phyloP scores from a whole-genome alignment of 495 filamentous ascomycete species.

The Cryomyces minteri region DNA sequence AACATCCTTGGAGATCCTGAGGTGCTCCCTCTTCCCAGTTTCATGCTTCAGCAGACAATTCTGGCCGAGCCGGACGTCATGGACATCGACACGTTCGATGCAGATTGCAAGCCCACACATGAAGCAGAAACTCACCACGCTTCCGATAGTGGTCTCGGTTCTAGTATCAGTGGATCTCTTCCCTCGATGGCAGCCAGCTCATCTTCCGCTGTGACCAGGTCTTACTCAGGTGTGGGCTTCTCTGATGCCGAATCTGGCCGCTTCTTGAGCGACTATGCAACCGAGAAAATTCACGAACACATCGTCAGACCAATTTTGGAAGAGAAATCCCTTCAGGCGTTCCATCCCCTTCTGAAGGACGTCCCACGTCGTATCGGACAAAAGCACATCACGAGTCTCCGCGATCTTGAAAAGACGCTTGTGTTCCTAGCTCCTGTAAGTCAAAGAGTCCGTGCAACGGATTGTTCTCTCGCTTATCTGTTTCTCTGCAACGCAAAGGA shows the following conservation, averaged over 20 bases:
- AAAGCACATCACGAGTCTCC: slow-evolving; percentile 65
- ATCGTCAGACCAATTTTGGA: slow-evolving; percentile 38
- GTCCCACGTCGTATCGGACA: slow-evolving; percentile 58
- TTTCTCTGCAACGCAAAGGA: slow-evolving; percentile 46
- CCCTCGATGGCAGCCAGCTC: slow-evolving; percentile 8
- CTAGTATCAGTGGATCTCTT: slow-evolving; percentile 28
- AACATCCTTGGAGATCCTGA: slow-evolving; percentile 20
- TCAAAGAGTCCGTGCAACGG: slow-evolving; percentile 18
- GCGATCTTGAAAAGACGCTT: slow-evolving; percentile 80
- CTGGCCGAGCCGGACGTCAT: slow-evolving; percentile 21
- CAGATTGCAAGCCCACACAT: no score
- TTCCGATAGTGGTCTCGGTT: slow-evolving; percentile 45
- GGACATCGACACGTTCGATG: slow-evolving; percentile 18
- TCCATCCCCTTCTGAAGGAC: slow-evolving; percentile 57
- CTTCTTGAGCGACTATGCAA: slow-evolving; percentile 30
- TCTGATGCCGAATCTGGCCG: slow-evolving; percentile 14
- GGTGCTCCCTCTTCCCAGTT: slow-evolving; percentile 19
- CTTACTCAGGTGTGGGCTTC: slow-evolving; percentile 17
- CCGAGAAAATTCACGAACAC: slow-evolving; percentile 34
- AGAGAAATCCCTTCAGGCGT: slow-evolving; percentile 44
- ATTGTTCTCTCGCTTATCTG: slow-evolving; percentile 35
- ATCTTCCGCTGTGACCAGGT: slow-evolving; percentile 26
- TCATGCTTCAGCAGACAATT: slow-evolving; percentile 13
- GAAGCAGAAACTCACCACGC: slow-evolving; percentile 31
- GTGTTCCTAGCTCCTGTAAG: slow-evolving; percentile 79